Evolutionary conservation across 345 rosid species (phyloP).

Genomic region (Citrus reticulata): DNA sequence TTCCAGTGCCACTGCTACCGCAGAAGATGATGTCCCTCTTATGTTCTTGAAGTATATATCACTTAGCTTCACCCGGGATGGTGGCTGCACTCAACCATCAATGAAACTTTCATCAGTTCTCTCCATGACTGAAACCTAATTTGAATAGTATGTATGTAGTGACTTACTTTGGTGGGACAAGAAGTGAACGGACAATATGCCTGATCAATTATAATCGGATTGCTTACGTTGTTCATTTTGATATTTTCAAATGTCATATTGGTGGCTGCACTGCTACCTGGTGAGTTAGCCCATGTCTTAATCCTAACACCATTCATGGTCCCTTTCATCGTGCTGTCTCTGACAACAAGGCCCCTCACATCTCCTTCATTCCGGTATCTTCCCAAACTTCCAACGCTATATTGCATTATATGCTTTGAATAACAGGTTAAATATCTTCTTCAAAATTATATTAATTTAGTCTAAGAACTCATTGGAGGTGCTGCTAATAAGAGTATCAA

Average conservation of each 20-base stretch:
- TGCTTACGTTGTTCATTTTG: slow-evolving; percentile 43
- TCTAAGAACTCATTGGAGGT: too few species aligned
- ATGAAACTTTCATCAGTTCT: neutral
- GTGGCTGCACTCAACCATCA: slow-evolving; percentile 13
- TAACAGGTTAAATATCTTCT: neutral
- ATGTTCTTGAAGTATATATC: slow-evolving; percentile 33
- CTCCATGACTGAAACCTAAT: neutral
- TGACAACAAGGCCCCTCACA: slow-evolving; percentile 45
- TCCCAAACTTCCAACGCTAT: slow-evolving; percentile 58
- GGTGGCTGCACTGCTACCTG: slow-evolving; percentile 48
- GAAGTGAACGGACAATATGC: slow-evolving; percentile 50
- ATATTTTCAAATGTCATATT: slow-evolving; percentile 58
- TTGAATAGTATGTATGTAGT: neutral
- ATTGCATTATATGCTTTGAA: neutral
- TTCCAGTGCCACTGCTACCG: slow-evolving; percentile 31
- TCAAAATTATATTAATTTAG: neutral
- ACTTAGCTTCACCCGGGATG: slow-evolving; percentile 31
- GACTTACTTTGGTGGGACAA: slow-evolving; percentile 40
- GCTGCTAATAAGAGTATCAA: neutral
- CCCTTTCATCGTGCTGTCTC: slow-evolving; percentile 42
- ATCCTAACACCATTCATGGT: slow-evolving; percentile 54
- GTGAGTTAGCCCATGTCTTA: slow-evolving; percentile 65
- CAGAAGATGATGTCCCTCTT: slow-evolving; percentile 29
- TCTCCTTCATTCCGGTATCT: slow-evolving; percentile 48
- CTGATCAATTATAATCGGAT: slow-evolving; percentile 59